Percentiles rank a stretch among this genome's conserved stretches.
phyloP scores from a whole-genome alignment of 192 early-diverging fungal genomes.

The Umbelopsis vinacea region DNA sequence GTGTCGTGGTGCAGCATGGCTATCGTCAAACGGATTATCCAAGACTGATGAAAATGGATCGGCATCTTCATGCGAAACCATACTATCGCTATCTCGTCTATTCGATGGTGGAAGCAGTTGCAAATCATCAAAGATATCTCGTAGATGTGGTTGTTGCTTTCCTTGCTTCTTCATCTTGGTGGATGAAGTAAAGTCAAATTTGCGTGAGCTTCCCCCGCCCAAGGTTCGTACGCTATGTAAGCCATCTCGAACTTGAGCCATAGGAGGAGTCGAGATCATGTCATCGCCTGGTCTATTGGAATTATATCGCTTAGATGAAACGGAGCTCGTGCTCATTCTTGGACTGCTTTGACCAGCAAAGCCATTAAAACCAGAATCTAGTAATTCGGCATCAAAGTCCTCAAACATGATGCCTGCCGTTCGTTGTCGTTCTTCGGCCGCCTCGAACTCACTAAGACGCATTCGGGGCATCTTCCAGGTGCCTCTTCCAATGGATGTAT shows the following conservation, averaged over 20 bases:
- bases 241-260: slow-evolving; percentile 29
- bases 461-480: slow-evolving; percentile 22
- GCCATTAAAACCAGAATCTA: slow-evolving; percentile 32
- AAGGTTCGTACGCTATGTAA: slow-evolving; percentile 22
- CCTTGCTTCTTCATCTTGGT: slow-evolving; percentile 14
- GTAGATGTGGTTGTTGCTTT: slow-evolving; percentile 5
- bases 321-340: slow-evolving; percentile 2
- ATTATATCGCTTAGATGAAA: slow-evolving; percentile 6
- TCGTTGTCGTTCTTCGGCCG: slow-evolving; percentile 27
- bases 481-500: neutral
- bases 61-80: slow-evolving; percentile 8
- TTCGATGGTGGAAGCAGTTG: slow-evolving; percentile 21
- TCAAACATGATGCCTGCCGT: slow-evolving; percentile 24
- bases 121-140: slow-evolving; percentile 20
- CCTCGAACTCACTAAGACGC: slow-evolving; percentile 32
- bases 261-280: slow-evolving; percentile 20
- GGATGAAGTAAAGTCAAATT: neutral
- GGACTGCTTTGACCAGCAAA: slow-evolving; percentile 29
- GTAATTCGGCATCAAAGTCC: slow-evolving; percentile 28
- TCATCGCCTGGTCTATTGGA: slow-evolving; percentile 12
- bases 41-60: slow-evolving; percentile 30
- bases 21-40: slow-evolving; percentile 43
- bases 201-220: neutral
- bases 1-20: neutral
- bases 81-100: neutral